Evolutionary conservation across 192 early-diverging fungal species (phyloP).

Genomic region (Spizellomyces punctatus): DNA sequence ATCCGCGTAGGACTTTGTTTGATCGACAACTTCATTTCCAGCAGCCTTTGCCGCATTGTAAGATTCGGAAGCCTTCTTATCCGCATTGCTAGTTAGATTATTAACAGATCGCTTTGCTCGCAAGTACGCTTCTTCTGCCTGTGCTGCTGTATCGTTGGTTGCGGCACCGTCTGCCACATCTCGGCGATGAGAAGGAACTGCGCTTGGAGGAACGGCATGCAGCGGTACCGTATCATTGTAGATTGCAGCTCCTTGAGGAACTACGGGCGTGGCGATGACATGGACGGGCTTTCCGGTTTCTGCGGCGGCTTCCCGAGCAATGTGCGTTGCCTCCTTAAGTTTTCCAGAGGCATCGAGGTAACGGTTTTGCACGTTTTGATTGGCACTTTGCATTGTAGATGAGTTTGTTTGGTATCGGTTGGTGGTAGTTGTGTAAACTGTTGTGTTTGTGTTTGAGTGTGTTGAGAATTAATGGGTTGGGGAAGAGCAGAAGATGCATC

Average conservation of each 20-base stretch:
- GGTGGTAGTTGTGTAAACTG: no score
- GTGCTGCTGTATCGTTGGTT: neutral
- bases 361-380: neutral
- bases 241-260: neutral
- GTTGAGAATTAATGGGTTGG: no score
- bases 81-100: neutral
- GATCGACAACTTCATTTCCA: neutral
- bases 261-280: neutral
- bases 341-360: constrained; percentile 6
- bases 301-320: neutral
- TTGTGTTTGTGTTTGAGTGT: no score
- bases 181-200: no score
- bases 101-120: neutral
- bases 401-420: neutral
- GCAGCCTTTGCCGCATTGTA: neutral
- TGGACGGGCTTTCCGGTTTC: neutral
- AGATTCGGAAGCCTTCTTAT: neutral
- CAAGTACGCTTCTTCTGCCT: neutral
- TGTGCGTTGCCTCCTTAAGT: neutral
- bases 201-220: no score
- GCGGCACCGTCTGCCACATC: neutral
- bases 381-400: constrained; percentile 2
- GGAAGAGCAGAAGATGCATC: no score
- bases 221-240: neutral
- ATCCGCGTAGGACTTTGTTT: neutral